Evolutionary conservation across 495 filamentous ascomycete genomes (phyloP).

Genomic region (Aspergillus saccharolyticus): DNA sequence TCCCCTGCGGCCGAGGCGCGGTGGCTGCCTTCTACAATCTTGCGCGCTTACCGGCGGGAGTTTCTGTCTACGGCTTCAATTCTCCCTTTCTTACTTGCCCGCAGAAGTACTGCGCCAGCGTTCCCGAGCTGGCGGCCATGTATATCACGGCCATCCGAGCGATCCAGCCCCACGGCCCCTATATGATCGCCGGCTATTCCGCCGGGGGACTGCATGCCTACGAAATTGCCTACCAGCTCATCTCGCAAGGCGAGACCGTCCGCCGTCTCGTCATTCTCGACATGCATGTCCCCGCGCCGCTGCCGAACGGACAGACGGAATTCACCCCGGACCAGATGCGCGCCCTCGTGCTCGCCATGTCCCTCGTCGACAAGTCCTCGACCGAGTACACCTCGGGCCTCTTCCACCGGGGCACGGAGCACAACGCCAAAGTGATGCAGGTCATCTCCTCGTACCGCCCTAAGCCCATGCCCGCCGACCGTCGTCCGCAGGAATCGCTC

Average conservation of each 20-base stretch:
- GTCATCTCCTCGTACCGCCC: no score
- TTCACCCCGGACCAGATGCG: no score
- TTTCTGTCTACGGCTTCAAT: slow-evolving; percentile 1
- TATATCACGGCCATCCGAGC: slow-evolving; percentile 3
- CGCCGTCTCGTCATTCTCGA: slow-evolving; percentile 30
- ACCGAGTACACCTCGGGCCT: no score
- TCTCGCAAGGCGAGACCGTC: slow-evolving; percentile 16
- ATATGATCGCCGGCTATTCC: slow-evolving; percentile 40
- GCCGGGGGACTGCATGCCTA: slow-evolving; percentile 41
- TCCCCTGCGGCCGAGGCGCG: slow-evolving; percentile 31
- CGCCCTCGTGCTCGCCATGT: no score
- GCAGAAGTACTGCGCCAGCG: not conserved
- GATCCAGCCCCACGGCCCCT: slow-evolving; percentile 3
- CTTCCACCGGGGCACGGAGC: no score
- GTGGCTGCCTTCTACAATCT: slow-evolving; percentile 14
- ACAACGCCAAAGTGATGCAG: no score
- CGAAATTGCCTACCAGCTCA: slow-evolving; percentile 27
- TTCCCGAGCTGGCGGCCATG: not conserved
- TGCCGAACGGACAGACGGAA: no score
- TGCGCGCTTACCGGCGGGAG: not conserved
- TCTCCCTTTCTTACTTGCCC: not conserved
- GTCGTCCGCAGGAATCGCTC: no score
- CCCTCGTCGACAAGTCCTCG: no score
- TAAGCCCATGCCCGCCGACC: no score
- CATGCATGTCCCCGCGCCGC: no score